Base-by-base conservation (phyloP, 2,329 filamentous ascomycete genomes). In the Cladosporium cucumerinum region DNA sequence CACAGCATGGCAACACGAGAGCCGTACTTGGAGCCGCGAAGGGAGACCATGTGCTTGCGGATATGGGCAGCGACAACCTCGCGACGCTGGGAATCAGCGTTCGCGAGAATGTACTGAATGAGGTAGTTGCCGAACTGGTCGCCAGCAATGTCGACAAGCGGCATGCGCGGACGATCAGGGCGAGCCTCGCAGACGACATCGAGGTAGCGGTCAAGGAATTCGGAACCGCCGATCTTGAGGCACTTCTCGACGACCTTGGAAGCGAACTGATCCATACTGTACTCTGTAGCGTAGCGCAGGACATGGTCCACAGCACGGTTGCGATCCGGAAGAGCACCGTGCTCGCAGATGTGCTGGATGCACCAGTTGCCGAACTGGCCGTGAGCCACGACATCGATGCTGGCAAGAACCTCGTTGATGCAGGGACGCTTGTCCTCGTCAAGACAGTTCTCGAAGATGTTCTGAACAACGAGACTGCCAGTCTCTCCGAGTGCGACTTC, bases 311-410 rank as follows among this genome's bases (percentile, higher is more conserved):
- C 89, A 52, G 96, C 95, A 70, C 93, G 90, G 78, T 90, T 94
- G 72, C 94, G 93, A 78, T 99, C 96, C 48, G 89, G 88, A 34
- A 93, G 90, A 65, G 90, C 90, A 59, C 96, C 94, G 75, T 99
- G 95, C 78, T 99, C 95, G 79, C 95, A 99, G 72, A 99, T 93
- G 79, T 99, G 95, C 80, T 99, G 95, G 73, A 99, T 98, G 81
- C 95, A 99, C 95, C 95, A 99, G 77, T 99, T 99, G 64, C 95
- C 95, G 75, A 99, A 99, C 76, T 99, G 95, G 28, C 95, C 95
- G 76, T 97, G 94, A 66, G 95, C 91, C 73, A 99, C 93, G 67
- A 97, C 91, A 79, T 99, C 93, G 72, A 99, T 97, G 76, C 95
- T 97, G 66, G 86, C 87, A 64, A 99, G 86, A 46, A 99, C 95